Evolutionary conservation across 2,329 filamentous ascomycete species (phyloP).

Genomic region (Nothopassalora personata): DNA sequence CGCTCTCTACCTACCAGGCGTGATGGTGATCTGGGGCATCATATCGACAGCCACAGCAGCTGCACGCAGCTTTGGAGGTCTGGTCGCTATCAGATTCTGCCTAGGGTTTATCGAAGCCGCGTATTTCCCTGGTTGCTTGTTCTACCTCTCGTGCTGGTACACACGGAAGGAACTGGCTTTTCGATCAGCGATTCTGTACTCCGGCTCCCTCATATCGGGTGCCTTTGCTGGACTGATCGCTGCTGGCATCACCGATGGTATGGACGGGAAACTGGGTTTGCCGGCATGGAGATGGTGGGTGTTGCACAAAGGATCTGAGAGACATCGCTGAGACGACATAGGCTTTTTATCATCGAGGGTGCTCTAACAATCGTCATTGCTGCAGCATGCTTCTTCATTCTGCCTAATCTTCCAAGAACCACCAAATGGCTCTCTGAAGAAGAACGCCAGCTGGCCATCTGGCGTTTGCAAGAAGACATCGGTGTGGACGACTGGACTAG

Average conservation of each 20-base stretch:
- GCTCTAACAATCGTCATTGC: slow-evolving; percentile 34
- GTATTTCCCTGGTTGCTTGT: slow-evolving; percentile 43
- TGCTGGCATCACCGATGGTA: slow-evolving; percentile 45
- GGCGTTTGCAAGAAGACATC: slow-evolving; percentile 32
- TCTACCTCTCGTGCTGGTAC: slow-evolving; percentile 50
- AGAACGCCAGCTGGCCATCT: slow-evolving; percentile 29
- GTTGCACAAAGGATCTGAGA: background rate
- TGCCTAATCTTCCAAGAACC: slow-evolving; percentile 36
- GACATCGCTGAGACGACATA: slow-evolving; percentile 3
- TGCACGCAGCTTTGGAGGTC: slow-evolving; percentile 32
- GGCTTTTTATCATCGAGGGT: slow-evolving; percentile 37
- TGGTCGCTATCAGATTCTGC: slow-evolving; percentile 37
- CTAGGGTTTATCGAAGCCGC: slow-evolving; percentile 44
- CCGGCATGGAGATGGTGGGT: slow-evolving; percentile 32
- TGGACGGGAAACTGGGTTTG: slow-evolving; percentile 32
- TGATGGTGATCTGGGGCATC: slow-evolving; percentile 35
- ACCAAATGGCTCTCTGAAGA: slow-evolving; percentile 31
- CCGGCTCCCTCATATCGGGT: slow-evolving; percentile 45
- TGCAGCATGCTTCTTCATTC: slow-evolving; percentile 30
- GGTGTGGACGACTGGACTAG: slow-evolving; percentile 31
- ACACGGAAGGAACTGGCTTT: slow-evolving; percentile 49
- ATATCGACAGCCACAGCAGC: slow-evolving; percentile 32
- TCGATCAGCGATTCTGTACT: slow-evolving; percentile 50
- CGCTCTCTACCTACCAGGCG: slow-evolving; percentile 28
- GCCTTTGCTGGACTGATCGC: slow-evolving; percentile 53